Base-by-base conservation (phyloP, 2,329 filamentous ascomycete species). In the Madurella fahalii region DNA sequence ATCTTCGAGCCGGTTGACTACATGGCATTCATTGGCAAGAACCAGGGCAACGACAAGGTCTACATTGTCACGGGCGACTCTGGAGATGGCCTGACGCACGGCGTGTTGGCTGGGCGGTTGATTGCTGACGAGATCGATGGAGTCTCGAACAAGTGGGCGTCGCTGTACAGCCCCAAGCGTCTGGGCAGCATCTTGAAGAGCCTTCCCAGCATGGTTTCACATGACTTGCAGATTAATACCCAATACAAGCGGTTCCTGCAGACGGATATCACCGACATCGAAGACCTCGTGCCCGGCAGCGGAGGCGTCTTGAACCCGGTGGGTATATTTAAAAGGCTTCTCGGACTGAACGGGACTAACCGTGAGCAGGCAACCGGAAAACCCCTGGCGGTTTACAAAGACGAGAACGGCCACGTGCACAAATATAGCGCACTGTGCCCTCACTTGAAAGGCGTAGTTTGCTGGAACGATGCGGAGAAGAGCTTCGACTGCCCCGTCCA, bases 41-140 rank as follows among this genome's bases (percentile, higher is more conserved):
- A 82, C 61, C 76, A 78, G 50, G 78, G 77, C 12, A 70, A 66
- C 12, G 72, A 77, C 39, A 74, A 76, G 61, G 74, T 76, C 2
- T 84, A 77, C 57, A 72, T 83, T 40, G 69, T 80, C 7, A 83
- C 79, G 0, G 80, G 81, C 1, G 80, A 83, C 61, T 80, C 75
- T 2, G 80, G 81, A 1, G 79, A 83, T 57, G 79, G 80, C 0
- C 67, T 83, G 9, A 83, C 80, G 0, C 77, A 83, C 49, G 79
- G 77, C 13, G 77, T 81, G 0, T 61, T 83, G 7, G 79, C 77
- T 0, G 76, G 77, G 0, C 69, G 68, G 40, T 66, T 84, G 49
- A 74, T 83, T 42, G 75, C 79, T 0, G 79, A 83, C 57, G 72
- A 78, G 57, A 81, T 84, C 37, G 72, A 75, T 2, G 75, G 72